Percentiles rank a stretch among this genome's conserved stretches.
These are phyloP conservation scores for Mimosa pudica DNA, from an alignment of 306 rosid species.

Conservation along the genomic window DNA sequence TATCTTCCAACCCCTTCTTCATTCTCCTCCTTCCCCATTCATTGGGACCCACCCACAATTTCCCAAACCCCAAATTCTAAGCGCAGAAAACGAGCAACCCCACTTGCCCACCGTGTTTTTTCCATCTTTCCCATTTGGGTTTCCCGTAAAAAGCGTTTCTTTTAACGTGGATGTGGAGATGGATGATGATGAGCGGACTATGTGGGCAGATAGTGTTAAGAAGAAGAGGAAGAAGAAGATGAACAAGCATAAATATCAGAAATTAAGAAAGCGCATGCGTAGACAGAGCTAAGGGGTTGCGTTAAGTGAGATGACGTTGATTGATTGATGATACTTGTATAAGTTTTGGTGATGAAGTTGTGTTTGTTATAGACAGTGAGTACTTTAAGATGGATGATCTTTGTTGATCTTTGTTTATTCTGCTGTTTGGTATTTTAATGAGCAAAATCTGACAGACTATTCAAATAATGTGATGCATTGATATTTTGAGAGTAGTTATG, in stretches of 20 bases:
- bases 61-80: slow-evolving; percentile 10
- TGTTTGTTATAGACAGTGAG: not conserved
- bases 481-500: not conserved
- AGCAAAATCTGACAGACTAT: not conserved
- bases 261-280: slow-evolving; percentile 67
- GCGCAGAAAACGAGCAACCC: slow-evolving; percentile 19
- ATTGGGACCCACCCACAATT: slow-evolving; percentile 21
- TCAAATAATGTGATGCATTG: not conserved
- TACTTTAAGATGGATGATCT: not conserved
- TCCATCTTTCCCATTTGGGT: slow-evolving; percentile 65
- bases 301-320: slow-evolving; percentile 44
- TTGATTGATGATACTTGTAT: not conserved
- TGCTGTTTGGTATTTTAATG: slow-evolving; percentile 8
- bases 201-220: slow-evolving; percentile 89
- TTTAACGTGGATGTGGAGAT: slow-evolving; percentile 32
- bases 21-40: slow-evolving; percentile 25
- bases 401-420: slow-evolving; percentile 2
- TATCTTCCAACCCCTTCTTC: slow-evolving; percentile 22
- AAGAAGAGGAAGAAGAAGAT: slow-evolving; percentile 84
- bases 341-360: slow-evolving; percentile 7
- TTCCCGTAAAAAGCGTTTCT: slow-evolving; percentile 43
- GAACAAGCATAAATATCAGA: slow-evolving; percentile 85
- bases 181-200: slow-evolving; percentile 49
- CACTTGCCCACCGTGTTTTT: slow-evolving; percentile 36
- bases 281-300: slow-evolving; percentile 54